Percentiles rank a stretch among this genome's conserved stretches.
Conservation (phyloP, 768 basidiomycete genomes). For the Tubosaeta brunneosetosa region DNA sequence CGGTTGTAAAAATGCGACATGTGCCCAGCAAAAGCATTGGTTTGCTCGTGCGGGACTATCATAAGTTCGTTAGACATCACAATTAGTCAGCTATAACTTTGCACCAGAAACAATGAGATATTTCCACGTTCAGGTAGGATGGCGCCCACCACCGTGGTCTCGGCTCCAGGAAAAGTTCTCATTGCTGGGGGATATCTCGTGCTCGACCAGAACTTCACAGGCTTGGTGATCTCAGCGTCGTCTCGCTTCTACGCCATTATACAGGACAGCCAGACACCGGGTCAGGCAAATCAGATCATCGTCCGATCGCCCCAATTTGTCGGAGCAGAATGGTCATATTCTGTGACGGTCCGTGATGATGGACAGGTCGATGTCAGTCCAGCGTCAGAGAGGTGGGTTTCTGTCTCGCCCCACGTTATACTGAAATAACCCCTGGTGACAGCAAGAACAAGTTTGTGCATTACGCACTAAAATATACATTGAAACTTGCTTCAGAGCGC, state of each 20-base stretch:
- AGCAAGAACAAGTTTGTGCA: conserved; percentile 90
- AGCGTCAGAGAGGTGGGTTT: conserved; percentile 19
- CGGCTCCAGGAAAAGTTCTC: conserved; percentile 93
- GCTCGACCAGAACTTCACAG: conserved; percentile 80
- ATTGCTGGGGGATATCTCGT: conserved; percentile 96
- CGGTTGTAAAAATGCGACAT: conserved; percentile 86
- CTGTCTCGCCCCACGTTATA: not conserved
- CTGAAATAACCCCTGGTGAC: conserved; percentile 15
- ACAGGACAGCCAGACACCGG: conserved; percentile 27
- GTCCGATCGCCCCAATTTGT: conserved; percentile 91
- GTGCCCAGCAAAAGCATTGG: conserved; percentile 85
- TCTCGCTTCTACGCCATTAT: conserved; percentile 90
- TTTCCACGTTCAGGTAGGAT: conserved; percentile 24
- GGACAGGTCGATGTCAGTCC: conserved; percentile 21
- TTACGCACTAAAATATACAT: conserved; percentile 75
- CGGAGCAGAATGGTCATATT: conserved; percentile 74
- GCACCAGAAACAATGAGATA: not conserved
- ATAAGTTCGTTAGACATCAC: conserved; percentile 23
- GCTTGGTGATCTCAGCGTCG: conserved; percentile 86
- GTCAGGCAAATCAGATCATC: conserved; percentile 43
- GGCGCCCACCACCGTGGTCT: conserved; percentile 63
- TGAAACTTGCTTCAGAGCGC: conserved; percentile 60
- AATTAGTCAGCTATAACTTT: conserved; percentile 27
- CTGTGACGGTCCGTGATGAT: conserved; percentile 38
- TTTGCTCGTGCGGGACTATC: conserved; percentile 69